Percentiles rank a stretch among this genome's conserved stretches.
phyloP scores from a whole-genome alignment of 768 basidiomycete genomes.

The Xerocomellus intermedius region DNA sequence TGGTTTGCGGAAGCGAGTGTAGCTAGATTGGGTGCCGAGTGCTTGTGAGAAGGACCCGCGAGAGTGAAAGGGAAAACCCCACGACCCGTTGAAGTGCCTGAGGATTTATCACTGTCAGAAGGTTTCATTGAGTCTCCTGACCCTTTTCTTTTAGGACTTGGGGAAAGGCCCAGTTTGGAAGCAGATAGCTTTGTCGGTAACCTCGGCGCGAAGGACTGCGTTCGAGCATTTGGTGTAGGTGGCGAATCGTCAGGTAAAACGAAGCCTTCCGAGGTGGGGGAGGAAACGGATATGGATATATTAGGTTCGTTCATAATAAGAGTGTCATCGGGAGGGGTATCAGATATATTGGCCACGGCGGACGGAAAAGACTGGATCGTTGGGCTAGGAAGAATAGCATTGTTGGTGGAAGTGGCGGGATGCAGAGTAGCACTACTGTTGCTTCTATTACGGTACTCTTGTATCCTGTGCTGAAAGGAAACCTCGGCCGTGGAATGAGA shows the following conservation, averaged over 20 bases:
- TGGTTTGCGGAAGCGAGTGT: conserved; percentile 20
- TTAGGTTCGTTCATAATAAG: conserved; percentile 25
- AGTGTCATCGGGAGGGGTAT: conserved; percentile 22
- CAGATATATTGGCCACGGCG: conserved; percentile 15
- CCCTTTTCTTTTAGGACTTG: conserved; percentile 57
- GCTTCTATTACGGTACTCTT: conserved; percentile 63
- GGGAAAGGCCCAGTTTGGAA: conserved; percentile 44
- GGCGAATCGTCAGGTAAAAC: conserved; percentile 30
- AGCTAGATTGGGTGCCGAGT: conserved; percentile 18
- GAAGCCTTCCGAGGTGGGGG: conserved; percentile 40
- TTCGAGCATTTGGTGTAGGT: conserved; percentile 56
- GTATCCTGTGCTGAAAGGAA: conserved; percentile 58
- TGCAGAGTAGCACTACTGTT: conserved; percentile 52
- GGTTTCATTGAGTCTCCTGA: conserved; percentile 36
- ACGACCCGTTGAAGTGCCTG: conserved; percentile 13
- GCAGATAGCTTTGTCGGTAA: conserved; percentile 65
- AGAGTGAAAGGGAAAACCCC: conserved; percentile 34
- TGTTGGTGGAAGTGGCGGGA: conserved; percentile 35
- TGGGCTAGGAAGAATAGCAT: conserved; percentile 28
- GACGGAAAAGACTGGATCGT: conserved; percentile 46
- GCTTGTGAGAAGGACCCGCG: conserved; percentile 28
- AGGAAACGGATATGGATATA: conserved; percentile 51
- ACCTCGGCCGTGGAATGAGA: conserved; percentile 40
- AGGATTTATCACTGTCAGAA: conserved; percentile 31
- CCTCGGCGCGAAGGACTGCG: conserved; percentile 70